phyloP scores from a whole-genome alignment of 306 rosid species.

The Mucuna pruriens region DNA sequence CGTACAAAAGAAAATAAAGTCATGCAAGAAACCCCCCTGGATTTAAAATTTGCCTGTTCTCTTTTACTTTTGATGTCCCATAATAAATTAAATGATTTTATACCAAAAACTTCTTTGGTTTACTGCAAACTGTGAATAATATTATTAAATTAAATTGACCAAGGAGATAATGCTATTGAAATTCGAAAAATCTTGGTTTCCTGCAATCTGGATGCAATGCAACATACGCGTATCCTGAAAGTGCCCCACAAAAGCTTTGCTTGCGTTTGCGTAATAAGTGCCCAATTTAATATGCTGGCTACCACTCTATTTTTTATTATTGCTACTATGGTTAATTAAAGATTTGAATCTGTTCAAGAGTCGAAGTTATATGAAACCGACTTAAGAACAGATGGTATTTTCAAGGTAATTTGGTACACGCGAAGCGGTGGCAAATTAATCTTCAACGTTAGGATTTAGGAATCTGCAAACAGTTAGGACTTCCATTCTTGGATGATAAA shows the following conservation, averaged over 20 bases:
- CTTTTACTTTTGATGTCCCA: neutral
- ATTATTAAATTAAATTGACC: neutral
- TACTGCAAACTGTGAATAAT: neutral
- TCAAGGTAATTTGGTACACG: neutral
- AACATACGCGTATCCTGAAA: neutral
- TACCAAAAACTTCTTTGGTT: neutral
- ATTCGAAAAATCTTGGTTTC: neutral
- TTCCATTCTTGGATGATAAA: neutral
- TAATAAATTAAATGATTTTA: neutral
- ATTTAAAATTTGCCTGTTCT: neutral
- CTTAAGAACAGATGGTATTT: neutral
- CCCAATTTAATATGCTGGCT: constrained; percentile 8
- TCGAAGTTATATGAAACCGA: neutral
- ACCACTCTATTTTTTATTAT: neutral
- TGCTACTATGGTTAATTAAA: constrained; percentile 1
- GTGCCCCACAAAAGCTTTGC: neutral
- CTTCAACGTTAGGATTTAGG: neutral
- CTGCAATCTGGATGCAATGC: neutral
- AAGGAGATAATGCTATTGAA: neutral
- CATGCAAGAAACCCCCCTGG: constrained; percentile 26
- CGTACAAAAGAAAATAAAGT: neutral
- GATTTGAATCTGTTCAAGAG: constrained; percentile 14
- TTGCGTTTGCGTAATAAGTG: neutral
- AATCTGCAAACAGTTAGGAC: constrained; percentile 18
- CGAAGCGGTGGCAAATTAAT: neutral